Evolutionary conservation across 2,329 filamentous ascomycete genomes (phyloP), one percentile per base, ranked within the genome.

Genomic region (Clonostachys solani): DNA sequence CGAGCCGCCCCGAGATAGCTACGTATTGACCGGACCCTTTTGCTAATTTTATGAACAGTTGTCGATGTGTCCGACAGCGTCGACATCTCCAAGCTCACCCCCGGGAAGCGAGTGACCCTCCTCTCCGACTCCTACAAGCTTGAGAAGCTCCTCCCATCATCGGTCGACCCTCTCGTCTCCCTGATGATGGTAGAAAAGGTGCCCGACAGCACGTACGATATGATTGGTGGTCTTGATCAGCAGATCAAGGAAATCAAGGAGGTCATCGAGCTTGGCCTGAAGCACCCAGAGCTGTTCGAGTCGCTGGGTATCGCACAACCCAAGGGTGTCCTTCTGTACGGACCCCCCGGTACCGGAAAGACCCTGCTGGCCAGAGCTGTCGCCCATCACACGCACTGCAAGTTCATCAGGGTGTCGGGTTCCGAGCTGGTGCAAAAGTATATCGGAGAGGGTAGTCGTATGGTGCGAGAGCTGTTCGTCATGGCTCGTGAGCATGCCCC

Each of bases 141-240:
- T 60, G 94, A 97, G 66, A 96, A 96, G 77, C 95, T 97, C 74
- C 84, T 99, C 10, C 94, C 94, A 17, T 97, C 94, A 47, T 99
- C 94, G 17, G 94, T 99, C 64, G 94, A 99, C 64, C 94, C 94
- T 36, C 87, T 99, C 49, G 94, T 99, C 48, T 99, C 94, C 35
- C 88, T 99, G 66, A 99, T 99, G 94, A 99, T 99, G 94, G 94
- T 99, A 45, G 94, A 99, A 68, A 99, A 99, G 79, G 94, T 99
- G 15, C 94, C 94, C 15, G 94, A 99, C 77, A 96, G 91, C 75
- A 99, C 94, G 65, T 99, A 99, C 77, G 94, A 99, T 74, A 99
- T 99, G 94, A 99, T 99, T 67, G 94, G 94, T 72, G 94, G 94
- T 56, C 76, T 99, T 52, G 94, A 99, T 66, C 92, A 99, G 68